Conservation (phyloP, 345 rosid species). For the Angophora floribunda region DNA sequence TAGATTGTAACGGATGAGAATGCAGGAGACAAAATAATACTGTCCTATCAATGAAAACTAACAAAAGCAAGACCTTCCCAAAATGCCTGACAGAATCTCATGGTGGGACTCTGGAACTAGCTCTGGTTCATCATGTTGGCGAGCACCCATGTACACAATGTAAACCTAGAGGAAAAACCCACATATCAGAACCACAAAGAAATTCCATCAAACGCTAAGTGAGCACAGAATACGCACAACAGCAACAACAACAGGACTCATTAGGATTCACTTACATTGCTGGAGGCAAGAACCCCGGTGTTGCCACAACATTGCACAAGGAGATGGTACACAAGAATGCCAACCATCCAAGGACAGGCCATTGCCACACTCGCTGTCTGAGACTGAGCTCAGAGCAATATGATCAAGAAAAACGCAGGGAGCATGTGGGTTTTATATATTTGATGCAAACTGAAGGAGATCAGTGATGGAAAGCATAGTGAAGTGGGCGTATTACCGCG, state of each 20-base stretch:
- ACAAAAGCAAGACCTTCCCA: slow-evolving; percentile 32
- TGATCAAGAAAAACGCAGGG: background rate
- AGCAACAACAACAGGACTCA: background rate
- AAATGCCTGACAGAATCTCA: slow-evolving; percentile 29
- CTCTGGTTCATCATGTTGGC: slow-evolving; percentile 10
- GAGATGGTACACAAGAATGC: background rate
- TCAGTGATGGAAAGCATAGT: background rate
- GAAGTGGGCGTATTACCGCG: background rate
- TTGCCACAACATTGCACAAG: background rate
- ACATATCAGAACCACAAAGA: background rate
- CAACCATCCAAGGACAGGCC: background rate
- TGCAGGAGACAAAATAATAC: background rate
- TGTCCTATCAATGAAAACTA: background rate
- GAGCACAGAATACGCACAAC: background rate
- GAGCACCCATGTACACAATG: slow-evolving; percentile 46
- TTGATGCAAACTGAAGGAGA: background rate
- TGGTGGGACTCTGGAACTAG: slow-evolving; percentile 34
- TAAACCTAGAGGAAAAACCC: slow-evolving; percentile 20
- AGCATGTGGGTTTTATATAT: background rate
- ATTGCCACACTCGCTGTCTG: background rate
- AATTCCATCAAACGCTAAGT: background rate
- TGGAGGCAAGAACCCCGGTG: slow-evolving; percentile 12
- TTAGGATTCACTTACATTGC: slow-evolving; percentile 15
- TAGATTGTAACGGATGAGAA: background rate
- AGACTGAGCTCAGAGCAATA: background rate